Base-by-base conservation (phyloP, 1,284 basidiomycete species). In the Ustilago lituana region DNA sequence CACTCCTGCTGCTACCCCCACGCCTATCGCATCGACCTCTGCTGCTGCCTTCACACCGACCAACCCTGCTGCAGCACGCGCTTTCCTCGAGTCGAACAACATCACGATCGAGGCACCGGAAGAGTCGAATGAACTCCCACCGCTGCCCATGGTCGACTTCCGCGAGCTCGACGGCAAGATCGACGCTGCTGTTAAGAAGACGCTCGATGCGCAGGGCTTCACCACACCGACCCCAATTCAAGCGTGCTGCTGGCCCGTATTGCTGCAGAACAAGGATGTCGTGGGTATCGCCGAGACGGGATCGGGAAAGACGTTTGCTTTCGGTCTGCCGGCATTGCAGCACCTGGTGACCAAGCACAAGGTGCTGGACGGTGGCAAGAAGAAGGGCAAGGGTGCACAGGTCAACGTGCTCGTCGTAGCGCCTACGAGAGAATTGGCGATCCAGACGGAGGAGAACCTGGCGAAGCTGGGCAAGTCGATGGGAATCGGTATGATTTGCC, bases 241-340 rank as follows among this genome's bases (percentile, higher is more conserved):
- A 83, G 90, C 93, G 5, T 96, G 93, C 77, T 90, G 94, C 29
- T 99, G 95, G 95, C 93, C 94, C 4, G 89, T 92, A 17, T 87
- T 92, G 6, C 84, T 98, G 26, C 86, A 87, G 48, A 91, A 92
- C 4, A 86, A 87, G 67, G 94, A 98, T 82, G 91, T 96, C 0
- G 90, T 99, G 31, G 95, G 95, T 59, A 94, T 99, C 66, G 95
- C 96, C 14, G 94, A 98, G 85, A 99, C 95, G 2, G 96, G 83
- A 14, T 76, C 81, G 71, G 96, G 95, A 9, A 99, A 99, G 85
- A 99, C 95, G 0, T 87, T 98, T 15, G 92, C 94, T 0, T 99
- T 99, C 79, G 95, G 94, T 44, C 88, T 98, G 31, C 95, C 95
- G 9, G 91, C 91, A 1, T 85, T 95, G 36, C 85, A 89, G 53